Evolutionary conservation across 2,329 filamentous ascomycete species (phyloP).

Genomic region (Colletotrichum cordylinicola): DNA sequence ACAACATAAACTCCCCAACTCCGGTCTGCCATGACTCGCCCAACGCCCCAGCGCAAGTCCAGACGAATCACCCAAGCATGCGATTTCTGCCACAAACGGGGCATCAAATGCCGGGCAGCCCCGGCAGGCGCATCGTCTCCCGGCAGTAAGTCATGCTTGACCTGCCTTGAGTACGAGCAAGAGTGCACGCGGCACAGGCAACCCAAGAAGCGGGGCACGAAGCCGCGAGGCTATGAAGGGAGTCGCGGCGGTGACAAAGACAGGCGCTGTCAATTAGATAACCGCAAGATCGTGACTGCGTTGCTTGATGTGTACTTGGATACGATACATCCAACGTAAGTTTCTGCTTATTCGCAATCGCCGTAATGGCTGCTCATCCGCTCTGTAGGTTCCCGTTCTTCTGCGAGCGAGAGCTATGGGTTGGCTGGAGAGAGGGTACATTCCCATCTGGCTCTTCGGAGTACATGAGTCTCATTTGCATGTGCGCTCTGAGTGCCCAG

Average conservation of each 20-base stretch:
- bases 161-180: not conserved
- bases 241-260: not conserved
- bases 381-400: not conserved
- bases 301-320: not conserved
- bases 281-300: not conserved
- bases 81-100: conserved; percentile 11
- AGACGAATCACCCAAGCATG: conserved; percentile 1
- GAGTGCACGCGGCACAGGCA: not conserved
- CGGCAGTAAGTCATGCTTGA: not conserved
- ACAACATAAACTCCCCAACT: not conserved
- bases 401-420: not conserved
- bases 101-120: conserved; percentile 18
- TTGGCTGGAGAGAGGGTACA: not conserved
- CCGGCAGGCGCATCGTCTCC: not conserved
- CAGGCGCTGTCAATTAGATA: not conserved
- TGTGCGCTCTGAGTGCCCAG: not conserved
- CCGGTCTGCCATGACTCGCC: not conserved
- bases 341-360: accelerated
- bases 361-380: accelerated
- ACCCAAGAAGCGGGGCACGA: not conserved
- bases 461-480: not conserved
- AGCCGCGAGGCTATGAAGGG: not conserved
- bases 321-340: not conserved
- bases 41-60: not conserved
- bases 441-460: not conserved